phyloP scores from a whole-genome alignment of 345 rosid genomes.

The Salix dunnii region DNA sequence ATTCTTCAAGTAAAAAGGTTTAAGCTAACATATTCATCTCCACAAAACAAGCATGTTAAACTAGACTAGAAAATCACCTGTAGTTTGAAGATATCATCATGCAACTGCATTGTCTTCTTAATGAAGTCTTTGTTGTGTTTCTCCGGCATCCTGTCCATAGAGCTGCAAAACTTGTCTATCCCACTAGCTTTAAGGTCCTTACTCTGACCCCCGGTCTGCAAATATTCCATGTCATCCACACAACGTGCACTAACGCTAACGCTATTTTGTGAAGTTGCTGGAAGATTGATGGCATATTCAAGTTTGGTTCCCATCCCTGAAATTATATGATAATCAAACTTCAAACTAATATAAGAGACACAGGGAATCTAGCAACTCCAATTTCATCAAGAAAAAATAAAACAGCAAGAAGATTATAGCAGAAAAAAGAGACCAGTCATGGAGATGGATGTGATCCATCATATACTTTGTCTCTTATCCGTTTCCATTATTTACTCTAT shows the following conservation, averaged over 20 bases:
- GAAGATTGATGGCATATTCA: slow-evolving; percentile 35
- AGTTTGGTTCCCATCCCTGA: slow-evolving; percentile 84
- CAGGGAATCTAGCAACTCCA: not conserved
- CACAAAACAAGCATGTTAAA: not conserved
- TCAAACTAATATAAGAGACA: not conserved
- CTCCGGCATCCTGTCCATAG: slow-evolving; percentile 47
- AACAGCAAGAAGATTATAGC: not conserved
- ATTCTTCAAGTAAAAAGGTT: not conserved
- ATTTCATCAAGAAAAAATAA: not conserved
- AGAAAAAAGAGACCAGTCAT: not conserved
- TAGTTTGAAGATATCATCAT: slow-evolving; percentile 65
- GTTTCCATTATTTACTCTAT: not conserved
- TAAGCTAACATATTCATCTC: not conserved
- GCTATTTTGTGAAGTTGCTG: slow-evolving; percentile 30
- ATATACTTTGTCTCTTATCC: not conserved
- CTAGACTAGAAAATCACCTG: slow-evolving; percentile 42
- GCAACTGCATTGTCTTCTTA: slow-evolving; percentile 74
- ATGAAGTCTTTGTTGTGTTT: slow-evolving; percentile 52
- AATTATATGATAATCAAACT: slow-evolving; percentile 23
- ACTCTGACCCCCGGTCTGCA: slow-evolving; percentile 23
- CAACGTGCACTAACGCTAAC: slow-evolving; percentile 26
- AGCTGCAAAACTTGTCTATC: slow-evolving; percentile 11
- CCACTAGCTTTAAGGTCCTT: slow-evolving; percentile 17
- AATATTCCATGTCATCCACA: slow-evolving; percentile 44
- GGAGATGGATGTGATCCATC: not conserved